phyloP scores from a whole-genome alignment of 306 rosid species.

The Pachyrhizus erosus region DNA sequence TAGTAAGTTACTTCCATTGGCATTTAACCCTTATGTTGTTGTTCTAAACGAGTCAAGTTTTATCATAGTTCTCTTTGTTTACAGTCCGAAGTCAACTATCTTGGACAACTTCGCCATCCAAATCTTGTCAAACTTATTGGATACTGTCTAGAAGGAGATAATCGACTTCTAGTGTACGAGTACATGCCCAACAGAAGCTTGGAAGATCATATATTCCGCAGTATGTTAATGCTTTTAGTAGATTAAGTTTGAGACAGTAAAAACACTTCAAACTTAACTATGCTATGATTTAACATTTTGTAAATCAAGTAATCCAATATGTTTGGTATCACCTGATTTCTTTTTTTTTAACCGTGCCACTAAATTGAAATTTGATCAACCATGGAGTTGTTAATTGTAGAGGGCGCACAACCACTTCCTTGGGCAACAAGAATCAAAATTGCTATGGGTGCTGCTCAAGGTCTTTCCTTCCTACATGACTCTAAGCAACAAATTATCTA shows the following conservation, averaged over 20 bases:
- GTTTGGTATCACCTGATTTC: constrained; percentile 4
- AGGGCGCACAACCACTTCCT: constrained; percentile 53
- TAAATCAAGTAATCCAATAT: constrained; percentile 8
- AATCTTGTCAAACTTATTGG: constrained; percentile 92
- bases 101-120: constrained; percentile 90
- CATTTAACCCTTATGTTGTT: not conserved
- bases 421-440: constrained; percentile 80
- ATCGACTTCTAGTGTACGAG: constrained; percentile 88
- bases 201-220: constrained; percentile 88
- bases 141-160: constrained; percentile 85
- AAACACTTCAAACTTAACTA: not conserved
- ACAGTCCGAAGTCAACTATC: constrained; percentile 86
- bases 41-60: constrained; percentile 16
- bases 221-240: constrained; percentile 56
- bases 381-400: constrained; percentile 51
- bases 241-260: constrained; percentile 9
- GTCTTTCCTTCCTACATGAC: constrained; percentile 75
- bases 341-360: not conserved
- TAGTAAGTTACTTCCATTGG: constrained; percentile 55
- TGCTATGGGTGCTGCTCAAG: constrained; percentile 79
- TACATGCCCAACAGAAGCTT: constrained; percentile 86
- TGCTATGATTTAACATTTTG: constrained; percentile 19
- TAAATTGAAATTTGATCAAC: constrained; percentile 22
- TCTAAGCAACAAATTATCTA: constrained; percentile 72
- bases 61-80: constrained; percentile 38